A percentile compares a stretch with the other conserved stretches of the same genome.
Conservation (phyloP, 768 basidiomycete species). For the Leccinellum rugosiceps region DNA sequence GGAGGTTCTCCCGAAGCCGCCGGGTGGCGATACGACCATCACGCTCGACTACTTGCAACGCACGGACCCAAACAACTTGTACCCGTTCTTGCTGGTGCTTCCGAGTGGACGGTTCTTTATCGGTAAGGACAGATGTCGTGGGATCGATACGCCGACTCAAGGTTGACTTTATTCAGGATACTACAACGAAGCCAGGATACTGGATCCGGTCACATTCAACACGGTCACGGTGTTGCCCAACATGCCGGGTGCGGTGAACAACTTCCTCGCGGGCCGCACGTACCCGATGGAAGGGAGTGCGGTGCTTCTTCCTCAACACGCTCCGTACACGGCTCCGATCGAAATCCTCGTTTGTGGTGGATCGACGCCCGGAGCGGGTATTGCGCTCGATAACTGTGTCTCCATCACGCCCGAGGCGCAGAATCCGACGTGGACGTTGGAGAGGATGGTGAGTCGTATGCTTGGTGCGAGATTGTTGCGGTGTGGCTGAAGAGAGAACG, state of each 20-base stretch:
- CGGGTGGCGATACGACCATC: slow-evolving; percentile 58
- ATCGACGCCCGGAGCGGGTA: slow-evolving; percentile 50
- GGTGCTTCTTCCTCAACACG: slow-evolving; percentile 62
- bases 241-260: slow-evolving; percentile 69
- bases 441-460: slow-evolving; percentile 64
- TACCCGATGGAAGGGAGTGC: slow-evolving; percentile 76
- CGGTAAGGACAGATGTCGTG: slow-evolving; percentile 39
- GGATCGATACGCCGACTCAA: background rate
- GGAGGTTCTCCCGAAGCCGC: slow-evolving; percentile 66
- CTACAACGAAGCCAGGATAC: slow-evolving; percentile 77
- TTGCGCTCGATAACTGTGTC: slow-evolving; percentile 68
- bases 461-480: slow-evolving; percentile 37
- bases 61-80: slow-evolving; percentile 79
- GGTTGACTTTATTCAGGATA: slow-evolving; percentile 45
- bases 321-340: slow-evolving; percentile 75
- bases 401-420: slow-evolving; percentile 60
- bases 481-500: background rate
- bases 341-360: slow-evolving; percentile 76
- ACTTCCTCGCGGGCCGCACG: slow-evolving; percentile 67
- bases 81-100: slow-evolving; percentile 72
- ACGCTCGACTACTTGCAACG: slow-evolving; percentile 63
- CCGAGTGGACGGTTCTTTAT: slow-evolving; percentile 70
- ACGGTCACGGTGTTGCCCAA: slow-evolving; percentile 63
- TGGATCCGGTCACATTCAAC: slow-evolving; percentile 64
- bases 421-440: slow-evolving; percentile 65